Evolutionary conservation across 345 rosid genomes (phyloP).

Genomic region (Camelina laxa): DNA sequence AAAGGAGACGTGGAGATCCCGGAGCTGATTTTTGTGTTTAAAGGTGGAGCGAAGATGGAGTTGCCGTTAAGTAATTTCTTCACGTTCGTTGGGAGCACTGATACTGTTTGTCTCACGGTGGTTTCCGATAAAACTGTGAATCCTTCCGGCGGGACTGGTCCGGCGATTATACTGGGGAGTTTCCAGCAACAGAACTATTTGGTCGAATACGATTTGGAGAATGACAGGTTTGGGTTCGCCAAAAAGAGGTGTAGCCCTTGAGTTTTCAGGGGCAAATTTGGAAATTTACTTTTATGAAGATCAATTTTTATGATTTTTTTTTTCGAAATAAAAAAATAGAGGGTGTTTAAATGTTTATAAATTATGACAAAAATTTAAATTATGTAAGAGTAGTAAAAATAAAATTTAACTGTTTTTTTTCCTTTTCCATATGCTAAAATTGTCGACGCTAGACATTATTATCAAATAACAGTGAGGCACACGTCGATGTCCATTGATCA

Average conservation of each 20-base stretch:
- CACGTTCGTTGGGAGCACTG: conserved; percentile 43
- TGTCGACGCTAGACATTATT: background rate
- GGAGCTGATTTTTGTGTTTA: conserved; percentile 61
- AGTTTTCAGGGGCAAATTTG: conserved; percentile 32
- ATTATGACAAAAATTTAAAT: conserved; percentile 14
- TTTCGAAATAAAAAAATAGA: conserved; percentile 15
- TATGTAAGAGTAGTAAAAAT: conserved; percentile 8
- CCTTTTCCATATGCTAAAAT: background rate
- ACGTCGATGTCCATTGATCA: conserved; percentile 37
- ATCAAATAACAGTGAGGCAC: conserved; percentile 2
- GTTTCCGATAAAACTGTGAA: conserved; percentile 45
- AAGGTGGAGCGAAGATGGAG: conserved; percentile 82
- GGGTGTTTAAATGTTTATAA: conserved; percentile 31
- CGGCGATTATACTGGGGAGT: conserved; percentile 80
- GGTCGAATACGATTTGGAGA: conserved; percentile 74
- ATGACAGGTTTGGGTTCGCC: conserved; percentile 73
- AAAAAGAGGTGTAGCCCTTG: conserved; percentile 53
- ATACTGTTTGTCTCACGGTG: conserved; percentile 55
- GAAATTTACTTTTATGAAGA: conserved; percentile 7
- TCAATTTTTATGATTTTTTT: conserved; percentile 29
- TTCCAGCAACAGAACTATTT: conserved; percentile 84
- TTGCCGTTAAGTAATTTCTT: conserved; percentile 70
- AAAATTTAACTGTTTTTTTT: background rate
- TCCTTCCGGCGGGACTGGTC: conserved; percentile 54
- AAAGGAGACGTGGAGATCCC: conserved; percentile 47